Evolutionary conservation across 2,329 filamentous ascomycete genomes (phyloP).

Genomic region (Fusarium acutatum): DNA sequence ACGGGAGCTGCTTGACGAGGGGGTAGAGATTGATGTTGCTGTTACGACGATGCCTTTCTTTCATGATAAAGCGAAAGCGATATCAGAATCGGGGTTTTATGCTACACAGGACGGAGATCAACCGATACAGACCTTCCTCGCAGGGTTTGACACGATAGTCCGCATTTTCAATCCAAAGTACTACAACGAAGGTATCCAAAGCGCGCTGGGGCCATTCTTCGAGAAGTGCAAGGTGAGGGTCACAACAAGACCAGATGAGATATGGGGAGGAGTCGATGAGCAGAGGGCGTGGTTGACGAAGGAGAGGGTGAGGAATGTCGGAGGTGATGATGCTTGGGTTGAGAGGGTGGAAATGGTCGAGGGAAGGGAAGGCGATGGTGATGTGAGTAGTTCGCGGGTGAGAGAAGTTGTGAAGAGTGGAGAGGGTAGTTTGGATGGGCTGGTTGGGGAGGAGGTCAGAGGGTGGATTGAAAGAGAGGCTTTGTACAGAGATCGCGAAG

Average conservation of each 20-base stretch:
- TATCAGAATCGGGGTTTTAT: constrained; percentile 59
- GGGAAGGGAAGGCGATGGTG: constrained; percentile 53
- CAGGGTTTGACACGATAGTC: constrained; percentile 79
- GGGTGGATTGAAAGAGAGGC: constrained; percentile 64
- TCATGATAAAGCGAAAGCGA: constrained; percentile 71
- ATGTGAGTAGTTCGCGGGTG: constrained; percentile 70
- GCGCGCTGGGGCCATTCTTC: constrained; percentile 71
- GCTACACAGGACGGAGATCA: background rate
- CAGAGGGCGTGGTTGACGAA: constrained; percentile 59
- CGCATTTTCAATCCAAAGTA: constrained; percentile 79
- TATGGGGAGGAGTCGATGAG: constrained; percentile 61
- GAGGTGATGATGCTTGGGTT: constrained; percentile 67
- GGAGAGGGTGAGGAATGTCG: constrained; percentile 59
- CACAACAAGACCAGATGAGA: constrained; percentile 67
- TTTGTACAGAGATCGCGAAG: constrained; percentile 58
- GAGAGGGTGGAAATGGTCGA: constrained; percentile 67
- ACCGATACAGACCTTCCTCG: constrained; percentile 71
- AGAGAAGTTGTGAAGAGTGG: constrained; percentile 62
- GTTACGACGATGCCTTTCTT: constrained; percentile 79
- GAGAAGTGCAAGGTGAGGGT: constrained; percentile 68
- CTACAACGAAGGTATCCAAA: constrained; percentile 61
- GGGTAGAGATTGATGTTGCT: constrained; percentile 67
- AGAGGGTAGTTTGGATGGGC: constrained; percentile 57
- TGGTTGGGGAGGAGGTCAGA: constrained; percentile 67
- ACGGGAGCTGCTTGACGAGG: constrained; percentile 55